These are phyloP conservation scores for Herpetomonas tarakana DNA, from an alignment of 208 protist genomes.

Conservation along the genomic window DNA sequence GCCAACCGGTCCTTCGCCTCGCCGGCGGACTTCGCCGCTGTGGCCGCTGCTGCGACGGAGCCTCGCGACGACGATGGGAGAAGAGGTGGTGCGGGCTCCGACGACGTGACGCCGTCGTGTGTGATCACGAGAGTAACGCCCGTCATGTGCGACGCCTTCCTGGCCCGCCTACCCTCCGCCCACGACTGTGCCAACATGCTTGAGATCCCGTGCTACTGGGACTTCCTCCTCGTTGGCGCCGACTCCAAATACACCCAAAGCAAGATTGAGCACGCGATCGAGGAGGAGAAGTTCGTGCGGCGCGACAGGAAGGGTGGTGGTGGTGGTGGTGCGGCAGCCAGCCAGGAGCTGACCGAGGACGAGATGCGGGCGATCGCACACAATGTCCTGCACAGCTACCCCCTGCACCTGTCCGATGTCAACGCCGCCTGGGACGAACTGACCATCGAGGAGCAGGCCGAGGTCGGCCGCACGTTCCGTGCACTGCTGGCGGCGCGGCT, in stretches of 20 bases:
- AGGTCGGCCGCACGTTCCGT: slow-evolving; percentile 7
- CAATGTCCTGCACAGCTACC: not conserved
- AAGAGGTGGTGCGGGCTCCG: too few species aligned
- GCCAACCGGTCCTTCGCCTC: too few species aligned
- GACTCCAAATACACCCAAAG: slow-evolving; percentile 7
- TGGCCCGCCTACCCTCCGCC: slow-evolving; percentile 23
- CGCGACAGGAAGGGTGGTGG: too few species aligned
- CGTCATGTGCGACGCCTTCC: slow-evolving; percentile 16
- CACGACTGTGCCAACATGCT: slow-evolving; percentile 22
- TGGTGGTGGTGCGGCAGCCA: not conserved
- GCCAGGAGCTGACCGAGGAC: not conserved
- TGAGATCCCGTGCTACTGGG: slow-evolving; percentile 44
- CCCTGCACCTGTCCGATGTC: slow-evolving; percentile 5
- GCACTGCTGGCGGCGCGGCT: slow-evolving; percentile 12
- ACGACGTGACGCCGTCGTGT: not conserved
- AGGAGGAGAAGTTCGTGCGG: too few species aligned
- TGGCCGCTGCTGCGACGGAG: not conserved
- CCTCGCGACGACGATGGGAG: too few species aligned
- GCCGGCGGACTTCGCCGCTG: not conserved
- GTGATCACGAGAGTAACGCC: not conserved
- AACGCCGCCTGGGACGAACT: slow-evolving; percentile 13
- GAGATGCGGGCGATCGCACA: not conserved
- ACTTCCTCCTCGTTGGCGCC: slow-evolving; percentile 23
- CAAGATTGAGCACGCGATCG: not conserved
- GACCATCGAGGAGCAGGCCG: slow-evolving; percentile 2